phyloP scores from a whole-genome alignment of 768 basidiomycete species.

The Nevesoporus exiguus region DNA sequence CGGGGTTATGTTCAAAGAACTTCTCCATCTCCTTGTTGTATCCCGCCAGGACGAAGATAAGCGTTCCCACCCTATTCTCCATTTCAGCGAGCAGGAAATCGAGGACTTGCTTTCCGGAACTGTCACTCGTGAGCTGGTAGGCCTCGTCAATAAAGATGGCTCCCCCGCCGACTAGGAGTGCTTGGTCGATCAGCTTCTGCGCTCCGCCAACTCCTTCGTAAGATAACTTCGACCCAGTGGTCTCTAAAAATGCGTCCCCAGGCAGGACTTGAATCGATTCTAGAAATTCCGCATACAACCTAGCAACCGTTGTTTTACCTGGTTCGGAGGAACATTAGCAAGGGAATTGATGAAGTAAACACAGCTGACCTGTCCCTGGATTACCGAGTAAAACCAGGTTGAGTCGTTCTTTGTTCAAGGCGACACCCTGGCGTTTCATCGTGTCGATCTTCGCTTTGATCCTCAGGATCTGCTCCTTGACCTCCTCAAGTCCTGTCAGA shows the following conservation, averaged over 20 bases:
- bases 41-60: constrained; percentile 70
- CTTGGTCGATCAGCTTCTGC: constrained; percentile 36
- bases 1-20: constrained; percentile 76
- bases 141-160: constrained; percentile 70
- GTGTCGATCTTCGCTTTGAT: constrained; percentile 54
- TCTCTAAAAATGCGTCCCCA: constrained; percentile 54
- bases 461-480: constrained; percentile 53
- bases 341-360: constrained; percentile 18
- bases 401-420: constrained; percentile 53
- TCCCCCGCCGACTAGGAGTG: constrained; percentile 55
- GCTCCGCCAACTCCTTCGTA: constrained; percentile 48
- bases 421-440: constrained; percentile 45
- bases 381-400: constrained; percentile 64
- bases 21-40: constrained; percentile 72
- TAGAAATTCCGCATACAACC: constrained; percentile 60
- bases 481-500: constrained; percentile 62
- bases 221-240: constrained; percentile 57
- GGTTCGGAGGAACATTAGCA: neutral
- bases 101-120: constrained; percentile 53
- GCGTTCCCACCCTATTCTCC: constrained; percentile 61
- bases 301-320: constrained; percentile 34
- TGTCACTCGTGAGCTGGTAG: constrained; percentile 55
- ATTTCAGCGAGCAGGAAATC: constrained; percentile 73
- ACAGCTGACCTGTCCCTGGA: constrained; percentile 72
- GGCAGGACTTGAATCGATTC: constrained; percentile 52